Evolutionary conservation across 1,284 basidiomycete genomes (phyloP), one percentile per base, ranked within the genome.

Genomic region (Leccinum fuscescens): DNA sequence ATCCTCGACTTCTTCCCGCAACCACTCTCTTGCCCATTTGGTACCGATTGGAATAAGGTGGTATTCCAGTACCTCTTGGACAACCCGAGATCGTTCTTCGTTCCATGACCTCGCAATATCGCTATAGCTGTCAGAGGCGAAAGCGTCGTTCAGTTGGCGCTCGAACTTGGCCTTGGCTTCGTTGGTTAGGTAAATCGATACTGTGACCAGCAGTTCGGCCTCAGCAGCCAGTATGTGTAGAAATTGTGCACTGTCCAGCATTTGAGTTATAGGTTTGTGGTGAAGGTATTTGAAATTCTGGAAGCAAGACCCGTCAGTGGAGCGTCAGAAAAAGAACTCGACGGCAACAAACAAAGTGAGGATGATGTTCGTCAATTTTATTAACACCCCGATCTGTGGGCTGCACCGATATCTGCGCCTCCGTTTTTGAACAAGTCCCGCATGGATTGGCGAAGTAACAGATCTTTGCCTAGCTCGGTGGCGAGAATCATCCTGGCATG

Each of bases 261-360:
- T 88, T 6, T 86, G 82, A n/a, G 74, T 74, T 33, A 94, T 83
- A 9, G 86, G 89, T 73, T 98, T 99, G 67, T 89, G 82, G 46
- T 84, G 79, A 44, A 99, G 81, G 78, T 98, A 99, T 80, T 99
- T 99, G 86, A 99, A 99, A 67, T 88, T 88, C 94, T 97, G 66
- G 20, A 33, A 54, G 42, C 46, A 48, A n/a, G 24, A 49, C 24
- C 33, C 11, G 42, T 72, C 33, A 66, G 48, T 17, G 50, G 4
- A 22, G 53, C 22, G 39, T 20, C 27, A 54, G 51, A 59, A 27
- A 48, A 37, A 17, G 37, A 27, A 50, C 50, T 49, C 7, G n/a
- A 56, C n/a, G 31, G 33, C 14, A 20, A 83, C 93, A 65, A 71
- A 95, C 96, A 72, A 89, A 94, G 76, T 92, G 97, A 0, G 88